Conservation (phyloP, 108 stramenopile species). For the Nitzschia inconspicua region DNA sequence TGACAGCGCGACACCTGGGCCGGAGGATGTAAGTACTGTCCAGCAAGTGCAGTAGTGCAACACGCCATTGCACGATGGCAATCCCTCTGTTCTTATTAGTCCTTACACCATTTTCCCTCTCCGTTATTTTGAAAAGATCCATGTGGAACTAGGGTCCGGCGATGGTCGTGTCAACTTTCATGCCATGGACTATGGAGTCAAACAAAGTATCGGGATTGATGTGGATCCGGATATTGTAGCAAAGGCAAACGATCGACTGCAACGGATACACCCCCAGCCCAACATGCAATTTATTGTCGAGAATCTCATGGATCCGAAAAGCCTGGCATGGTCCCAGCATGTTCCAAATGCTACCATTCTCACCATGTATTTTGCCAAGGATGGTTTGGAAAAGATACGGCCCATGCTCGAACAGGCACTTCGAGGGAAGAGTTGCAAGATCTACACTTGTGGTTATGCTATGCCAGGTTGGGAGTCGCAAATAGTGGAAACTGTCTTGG, state of each 20-base stretch:
- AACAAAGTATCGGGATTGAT: slow-evolving; percentile 65
- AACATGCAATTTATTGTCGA: slow-evolving; percentile 63
- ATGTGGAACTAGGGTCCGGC: slow-evolving; percentile 83
- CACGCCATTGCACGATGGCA: not conserved
- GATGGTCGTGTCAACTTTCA: slow-evolving; percentile 83
- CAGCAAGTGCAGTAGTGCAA: not conserved
- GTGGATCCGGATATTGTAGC: slow-evolving; percentile 71
- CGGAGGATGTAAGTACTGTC: slow-evolving; percentile 32
- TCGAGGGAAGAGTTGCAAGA: slow-evolving; percentile 38
- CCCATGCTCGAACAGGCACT: slow-evolving; percentile 61
- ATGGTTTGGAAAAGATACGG: slow-evolving; percentile 54
- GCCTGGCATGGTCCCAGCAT: slow-evolving; percentile 19
- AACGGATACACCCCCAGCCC: slow-evolving; percentile 41
- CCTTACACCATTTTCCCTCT: not conserved
- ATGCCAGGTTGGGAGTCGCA: slow-evolving; percentile 73
- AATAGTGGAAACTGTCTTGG: slow-evolving; percentile 70
- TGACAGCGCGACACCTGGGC: slow-evolving; percentile 53
- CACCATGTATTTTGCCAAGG: slow-evolving; percentile 82
- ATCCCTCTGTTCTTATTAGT: not conserved
- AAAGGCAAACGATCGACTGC: slow-evolving; percentile 39
- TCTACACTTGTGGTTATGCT: slow-evolving; percentile 74
- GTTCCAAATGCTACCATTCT: slow-evolving; percentile 59
- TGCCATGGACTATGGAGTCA: slow-evolving; percentile 52
- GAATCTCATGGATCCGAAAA: slow-evolving; percentile 45
- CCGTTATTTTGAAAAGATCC: slow-evolving; percentile 25